phyloP scores from a whole-genome alignment of 768 basidiomycete genomes.

The Termitomyces sp. region DNA sequence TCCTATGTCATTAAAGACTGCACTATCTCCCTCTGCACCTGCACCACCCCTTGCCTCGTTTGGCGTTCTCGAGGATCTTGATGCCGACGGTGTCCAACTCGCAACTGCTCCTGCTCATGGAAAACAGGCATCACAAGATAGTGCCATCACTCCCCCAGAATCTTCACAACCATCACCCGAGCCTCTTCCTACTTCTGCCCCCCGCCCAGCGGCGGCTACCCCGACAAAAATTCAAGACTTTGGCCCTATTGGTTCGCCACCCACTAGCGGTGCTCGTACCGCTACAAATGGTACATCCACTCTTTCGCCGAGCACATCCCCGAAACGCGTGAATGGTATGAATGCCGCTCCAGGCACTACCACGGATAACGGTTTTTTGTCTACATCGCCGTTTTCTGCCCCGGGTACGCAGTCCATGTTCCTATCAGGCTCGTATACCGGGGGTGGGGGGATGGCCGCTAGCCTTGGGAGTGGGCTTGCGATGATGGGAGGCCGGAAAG shows the following conservation, averaged over 20 bases:
- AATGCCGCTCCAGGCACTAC: slow-evolving; percentile 30
- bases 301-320: slow-evolving; percentile 61
- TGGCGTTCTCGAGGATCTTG: slow-evolving; percentile 58
- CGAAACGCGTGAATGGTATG: slow-evolving; percentile 30
- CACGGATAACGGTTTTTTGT: slow-evolving; percentile 36
- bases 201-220: slow-evolving; percentile 43
- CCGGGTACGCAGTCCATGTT: slow-evolving; percentile 64
- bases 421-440: slow-evolving; percentile 29
- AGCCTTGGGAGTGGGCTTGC: slow-evolving; percentile 57
- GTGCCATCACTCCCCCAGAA: not conserved
- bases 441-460: slow-evolving; percentile 52
- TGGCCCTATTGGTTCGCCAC: slow-evolving; percentile 83
- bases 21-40: slow-evolving; percentile 73
- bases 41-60: slow-evolving; percentile 76
- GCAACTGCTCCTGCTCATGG: slow-evolving; percentile 42
- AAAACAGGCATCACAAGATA: slow-evolving; percentile 21
- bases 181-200: slow-evolving; percentile 54
- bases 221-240: slow-evolving; percentile 47
- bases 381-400: slow-evolving; percentile 74
- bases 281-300: slow-evolving; percentile 18
- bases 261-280: slow-evolving; percentile 37
- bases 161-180: slow-evolving; percentile 27
- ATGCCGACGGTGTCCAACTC: slow-evolving; percentile 35
- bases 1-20: slow-evolving; percentile 66
- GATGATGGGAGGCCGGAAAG: slow-evolving; percentile 40